Conservation (phyloP, 2,329 filamentous ascomycete species). For the Cladosporium cucumerinum region DNA sequence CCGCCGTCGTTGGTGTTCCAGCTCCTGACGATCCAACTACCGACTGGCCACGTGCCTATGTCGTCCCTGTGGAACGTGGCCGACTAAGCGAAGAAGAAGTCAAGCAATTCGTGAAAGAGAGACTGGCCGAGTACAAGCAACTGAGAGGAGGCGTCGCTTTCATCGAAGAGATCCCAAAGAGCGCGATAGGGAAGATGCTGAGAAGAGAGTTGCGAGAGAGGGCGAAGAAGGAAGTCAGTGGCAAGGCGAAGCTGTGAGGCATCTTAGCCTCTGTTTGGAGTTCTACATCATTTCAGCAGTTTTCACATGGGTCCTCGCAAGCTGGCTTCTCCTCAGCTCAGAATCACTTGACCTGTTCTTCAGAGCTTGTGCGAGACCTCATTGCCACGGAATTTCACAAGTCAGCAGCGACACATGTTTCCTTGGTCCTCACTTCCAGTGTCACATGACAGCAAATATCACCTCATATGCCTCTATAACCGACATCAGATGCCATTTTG, state of each 20-base stretch:
- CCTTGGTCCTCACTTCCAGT: not conserved
- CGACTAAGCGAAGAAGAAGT: constrained; percentile 39
- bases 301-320: not conserved
- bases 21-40: constrained; percentile 46
- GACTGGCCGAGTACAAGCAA: constrained; percentile 47
- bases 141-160: constrained; percentile 47
- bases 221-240: constrained; percentile 7
- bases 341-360: not conserved
- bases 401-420: not conserved
- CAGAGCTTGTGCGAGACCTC: not conserved
- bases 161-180: constrained; percentile 48
- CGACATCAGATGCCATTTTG: not conserved
- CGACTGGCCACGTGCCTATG: constrained; percentile 46
- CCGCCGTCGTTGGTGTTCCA: constrained; percentile 44
- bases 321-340: not conserved
- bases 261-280: not conserved
- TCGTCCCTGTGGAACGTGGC: constrained; percentile 39
- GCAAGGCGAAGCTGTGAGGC: constrained; percentile 1
- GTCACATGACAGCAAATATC: not conserved
- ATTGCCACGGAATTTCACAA: not conserved
- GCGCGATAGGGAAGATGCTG: constrained; percentile 47
- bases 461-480: not conserved
- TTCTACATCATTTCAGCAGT: not conserved
- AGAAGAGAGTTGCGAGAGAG: constrained; percentile 42
- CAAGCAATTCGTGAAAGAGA: constrained; percentile 41